Conservation (phyloP, 2,329 filamentous ascomycete species). For the Microdochium nivale region DNA sequence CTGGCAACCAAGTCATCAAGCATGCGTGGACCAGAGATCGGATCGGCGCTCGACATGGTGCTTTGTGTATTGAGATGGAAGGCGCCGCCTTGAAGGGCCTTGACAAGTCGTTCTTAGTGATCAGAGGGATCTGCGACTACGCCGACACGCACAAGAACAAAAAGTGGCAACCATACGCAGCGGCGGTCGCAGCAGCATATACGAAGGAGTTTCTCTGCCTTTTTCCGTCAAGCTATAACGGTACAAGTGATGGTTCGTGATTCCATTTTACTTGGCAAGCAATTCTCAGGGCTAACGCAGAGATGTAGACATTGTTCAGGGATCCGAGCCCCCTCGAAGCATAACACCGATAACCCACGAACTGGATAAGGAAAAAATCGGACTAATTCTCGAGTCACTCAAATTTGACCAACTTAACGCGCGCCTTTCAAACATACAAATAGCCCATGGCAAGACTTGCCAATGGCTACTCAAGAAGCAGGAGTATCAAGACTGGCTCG, state of each 20-base stretch:
- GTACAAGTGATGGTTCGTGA: too few species aligned
- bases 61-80: slow-evolving; percentile 10
- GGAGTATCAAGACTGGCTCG: slow-evolving; percentile 27
- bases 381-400: slow-evolving; percentile 20
- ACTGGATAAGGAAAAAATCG: too few species aligned
- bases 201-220: not conserved
- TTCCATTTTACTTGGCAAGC: too few species aligned
- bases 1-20: slow-evolving; percentile 9
- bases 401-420: slow-evolving; percentile 27
- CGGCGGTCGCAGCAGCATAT: slow-evolving; percentile 1
- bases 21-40: slow-evolving; percentile 4
- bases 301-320: too few species aligned
- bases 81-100: not conserved
- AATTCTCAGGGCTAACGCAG: too few species aligned
- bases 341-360: too few species aligned
- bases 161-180: not conserved
- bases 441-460: slow-evolving; percentile 27
- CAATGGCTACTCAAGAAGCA: slow-evolving; percentile 26
- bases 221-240: too few species aligned
- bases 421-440: slow-evolving; percentile 24
- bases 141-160: slow-evolving; percentile 1
- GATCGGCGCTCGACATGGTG: slow-evolving; percentile 1
- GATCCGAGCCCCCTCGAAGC: too few species aligned
- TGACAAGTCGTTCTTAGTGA: slow-evolving; percentile 12
- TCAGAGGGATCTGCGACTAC: slow-evolving; percentile 1